phyloP scores from a whole-genome alignment of 345 rosid species.

The Anastatica hierochuntica region DNA sequence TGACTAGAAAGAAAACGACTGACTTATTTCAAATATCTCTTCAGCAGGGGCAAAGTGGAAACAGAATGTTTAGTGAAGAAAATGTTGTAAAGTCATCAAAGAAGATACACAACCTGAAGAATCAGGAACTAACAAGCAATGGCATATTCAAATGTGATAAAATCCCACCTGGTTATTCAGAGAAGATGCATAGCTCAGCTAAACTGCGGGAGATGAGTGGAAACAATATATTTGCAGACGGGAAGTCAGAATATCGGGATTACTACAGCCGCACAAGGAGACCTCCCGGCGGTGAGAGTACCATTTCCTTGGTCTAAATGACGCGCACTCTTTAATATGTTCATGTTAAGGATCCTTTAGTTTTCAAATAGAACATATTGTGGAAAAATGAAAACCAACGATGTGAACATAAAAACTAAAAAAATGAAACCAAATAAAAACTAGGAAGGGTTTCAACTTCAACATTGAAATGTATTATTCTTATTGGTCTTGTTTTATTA shows the following conservation, averaged over 20 bases:
- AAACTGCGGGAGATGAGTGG: slow-evolving; percentile 73
- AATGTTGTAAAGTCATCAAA: slow-evolving; percentile 42
- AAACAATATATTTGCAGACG: slow-evolving; percentile 66
- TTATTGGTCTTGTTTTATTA: no score
- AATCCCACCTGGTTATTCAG: slow-evolving; percentile 48
- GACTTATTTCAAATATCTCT: no score
- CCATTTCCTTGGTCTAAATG: slow-evolving; percentile 33
- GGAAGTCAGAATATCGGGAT: slow-evolving; percentile 54
- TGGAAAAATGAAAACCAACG: no score
- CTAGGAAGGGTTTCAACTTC: no score
- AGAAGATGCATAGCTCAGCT: slow-evolving; percentile 53
- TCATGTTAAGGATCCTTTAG: no score
- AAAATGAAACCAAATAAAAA: no score
- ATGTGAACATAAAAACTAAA: no score
- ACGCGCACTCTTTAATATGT: no score
- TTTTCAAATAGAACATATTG: no score
- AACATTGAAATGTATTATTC: no score
- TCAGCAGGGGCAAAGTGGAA: slow-evolving; percentile 42
- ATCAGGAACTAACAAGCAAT: slow-evolving; percentile 56
- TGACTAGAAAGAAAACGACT: no score
- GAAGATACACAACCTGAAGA: slow-evolving; percentile 53
- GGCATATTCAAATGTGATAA: slow-evolving; percentile 54
- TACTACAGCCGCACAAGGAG: slow-evolving; percentile 66
- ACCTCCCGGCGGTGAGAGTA: slow-evolving; percentile 93
- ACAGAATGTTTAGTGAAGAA: slow-evolving; percentile 40